Evolutionary conservation across 768 basidiomycete species (phyloP).

Genomic region (Suillus spraguei): DNA sequence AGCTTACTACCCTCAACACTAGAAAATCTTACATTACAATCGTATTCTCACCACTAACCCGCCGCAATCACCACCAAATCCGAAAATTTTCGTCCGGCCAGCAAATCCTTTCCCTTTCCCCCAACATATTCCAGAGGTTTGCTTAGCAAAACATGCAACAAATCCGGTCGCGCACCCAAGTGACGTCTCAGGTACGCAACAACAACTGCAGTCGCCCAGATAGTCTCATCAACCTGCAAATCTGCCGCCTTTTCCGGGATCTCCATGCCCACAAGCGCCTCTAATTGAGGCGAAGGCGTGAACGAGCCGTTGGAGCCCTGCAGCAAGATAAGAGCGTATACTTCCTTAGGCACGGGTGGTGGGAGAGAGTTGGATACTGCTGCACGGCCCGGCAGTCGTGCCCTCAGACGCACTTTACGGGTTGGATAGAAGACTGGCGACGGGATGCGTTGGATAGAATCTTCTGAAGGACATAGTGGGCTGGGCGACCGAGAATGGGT

Average conservation of each 20-base stretch:
- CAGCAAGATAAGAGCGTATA: slow-evolving; percentile 39
- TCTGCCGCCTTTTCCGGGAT: slow-evolving; percentile 34
- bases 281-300: slow-evolving; percentile 30
- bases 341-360: slow-evolving; percentile 23
- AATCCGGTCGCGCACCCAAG: slow-evolving; percentile 38
- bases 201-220: slow-evolving; percentile 55
- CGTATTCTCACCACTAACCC: background rate
- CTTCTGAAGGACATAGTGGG: slow-evolving; percentile 26
- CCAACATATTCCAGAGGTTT: slow-evolving; percentile 46
- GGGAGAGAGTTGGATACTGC: background rate
- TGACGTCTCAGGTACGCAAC: slow-evolving; percentile 47
- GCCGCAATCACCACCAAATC: slow-evolving; percentile 5
- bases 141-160: slow-evolving; percentile 42
- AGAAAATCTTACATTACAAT: no score
- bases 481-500: slow-evolving; percentile 23
- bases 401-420: background rate
- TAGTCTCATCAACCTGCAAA: slow-evolving; percentile 30
- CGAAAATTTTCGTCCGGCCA: slow-evolving; percentile 10
- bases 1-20: no score
- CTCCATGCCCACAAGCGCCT: slow-evolving; percentile 36
- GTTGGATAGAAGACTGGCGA: slow-evolving; percentile 33
- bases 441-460: slow-evolving; percentile 30
- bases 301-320: slow-evolving; percentile 56
- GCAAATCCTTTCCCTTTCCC: slow-evolving; percentile 8
- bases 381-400: background rate